A percentile compares a stretch with the other conserved stretches of the same genome.
Conservation (phyloP, 306 rosid genomes). For the Phaseolus lunatus region DNA sequence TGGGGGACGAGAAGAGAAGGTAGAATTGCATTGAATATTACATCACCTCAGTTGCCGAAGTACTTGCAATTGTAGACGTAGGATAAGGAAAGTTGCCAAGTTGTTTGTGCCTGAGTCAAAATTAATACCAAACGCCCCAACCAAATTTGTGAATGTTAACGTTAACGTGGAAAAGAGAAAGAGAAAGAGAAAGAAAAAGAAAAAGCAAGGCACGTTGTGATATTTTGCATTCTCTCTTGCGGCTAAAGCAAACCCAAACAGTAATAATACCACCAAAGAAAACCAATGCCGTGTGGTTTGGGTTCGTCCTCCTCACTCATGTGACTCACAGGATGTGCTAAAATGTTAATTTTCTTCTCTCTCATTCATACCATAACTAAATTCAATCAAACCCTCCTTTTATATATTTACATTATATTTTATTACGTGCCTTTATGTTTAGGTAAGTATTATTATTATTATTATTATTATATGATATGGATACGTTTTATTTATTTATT, state of each 20-base stretch:
- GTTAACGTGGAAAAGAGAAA: conserved; percentile 20
- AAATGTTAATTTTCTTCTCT: conserved; percentile 16
- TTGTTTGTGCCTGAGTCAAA: neutral
- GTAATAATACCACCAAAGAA: neutral
- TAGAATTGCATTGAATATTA: too few relatives aligned
- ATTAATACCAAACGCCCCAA: neutral
- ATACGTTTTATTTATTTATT: conserved; percentile 6
- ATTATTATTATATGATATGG: neutral
- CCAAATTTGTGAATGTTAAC: conserved; percentile 14
- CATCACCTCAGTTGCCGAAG: too few relatives aligned
- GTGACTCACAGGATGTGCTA: conserved; percentile 20
- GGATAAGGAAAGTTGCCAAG: conserved; percentile 10
- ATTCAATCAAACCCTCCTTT: neutral
- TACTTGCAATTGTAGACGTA: neutral
- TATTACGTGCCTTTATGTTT: conserved; percentile 24
- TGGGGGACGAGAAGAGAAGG: too few relatives aligned
- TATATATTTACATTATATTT: neutral
- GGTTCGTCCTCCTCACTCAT: conserved; percentile 32
- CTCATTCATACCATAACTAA: neutral
- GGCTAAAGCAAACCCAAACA: conserved; percentile 39
- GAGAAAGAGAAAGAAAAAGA: neutral
- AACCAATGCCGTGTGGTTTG: conserved; percentile 44
- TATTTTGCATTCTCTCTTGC: conserved; percentile 35
- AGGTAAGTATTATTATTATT: conserved; percentile 7
- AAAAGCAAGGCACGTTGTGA: neutral